Evolutionary conservation across 441 rosid species (phyloP).

Genomic region (Populus hybrid): DNA sequence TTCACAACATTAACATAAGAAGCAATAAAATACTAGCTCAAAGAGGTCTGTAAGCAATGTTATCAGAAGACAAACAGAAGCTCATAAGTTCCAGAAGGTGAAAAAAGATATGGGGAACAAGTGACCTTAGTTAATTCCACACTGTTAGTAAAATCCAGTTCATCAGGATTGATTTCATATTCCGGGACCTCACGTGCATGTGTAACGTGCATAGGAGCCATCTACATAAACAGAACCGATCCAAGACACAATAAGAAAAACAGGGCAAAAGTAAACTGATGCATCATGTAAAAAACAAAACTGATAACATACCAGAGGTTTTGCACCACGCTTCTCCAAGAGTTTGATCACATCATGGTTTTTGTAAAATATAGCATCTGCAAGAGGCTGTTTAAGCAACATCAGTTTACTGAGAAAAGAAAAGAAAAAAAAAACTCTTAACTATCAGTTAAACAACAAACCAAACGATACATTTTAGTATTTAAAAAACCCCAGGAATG

Average conservation of each 20-base stretch:
- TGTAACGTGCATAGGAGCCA: slow-evolving; percentile 92
- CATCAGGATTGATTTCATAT: slow-evolving; percentile 69
- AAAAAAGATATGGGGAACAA: slow-evolving; percentile 4
- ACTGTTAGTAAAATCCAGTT: slow-evolving; percentile 80
- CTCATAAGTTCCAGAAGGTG: background rate
- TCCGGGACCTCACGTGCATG: slow-evolving; percentile 89
- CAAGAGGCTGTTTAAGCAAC: slow-evolving; percentile 65
- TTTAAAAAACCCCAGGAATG: background rate
- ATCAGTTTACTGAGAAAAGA: slow-evolving; percentile 17
- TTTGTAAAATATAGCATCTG: slow-evolving; percentile 85
- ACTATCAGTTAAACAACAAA: background rate
- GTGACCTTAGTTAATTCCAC: slow-evolving; percentile 68
- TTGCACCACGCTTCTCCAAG: slow-evolving; percentile 77
- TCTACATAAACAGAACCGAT: slow-evolving; percentile 29
- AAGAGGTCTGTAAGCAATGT: background rate
- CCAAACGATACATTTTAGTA: background rate
- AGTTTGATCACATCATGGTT: slow-evolving; percentile 71
- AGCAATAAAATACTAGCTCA: background rate
- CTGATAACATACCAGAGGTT: slow-evolving; percentile 52
- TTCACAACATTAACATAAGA: background rate
- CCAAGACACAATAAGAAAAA: background rate
- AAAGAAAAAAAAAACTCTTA: background rate
- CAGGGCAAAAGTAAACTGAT: background rate
- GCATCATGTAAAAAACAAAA: background rate
- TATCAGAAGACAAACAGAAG: background rate